phyloP scores from a whole-genome alignment of 805 yeast genomes.

The Maudiozyma pseudohumilis region DNA sequence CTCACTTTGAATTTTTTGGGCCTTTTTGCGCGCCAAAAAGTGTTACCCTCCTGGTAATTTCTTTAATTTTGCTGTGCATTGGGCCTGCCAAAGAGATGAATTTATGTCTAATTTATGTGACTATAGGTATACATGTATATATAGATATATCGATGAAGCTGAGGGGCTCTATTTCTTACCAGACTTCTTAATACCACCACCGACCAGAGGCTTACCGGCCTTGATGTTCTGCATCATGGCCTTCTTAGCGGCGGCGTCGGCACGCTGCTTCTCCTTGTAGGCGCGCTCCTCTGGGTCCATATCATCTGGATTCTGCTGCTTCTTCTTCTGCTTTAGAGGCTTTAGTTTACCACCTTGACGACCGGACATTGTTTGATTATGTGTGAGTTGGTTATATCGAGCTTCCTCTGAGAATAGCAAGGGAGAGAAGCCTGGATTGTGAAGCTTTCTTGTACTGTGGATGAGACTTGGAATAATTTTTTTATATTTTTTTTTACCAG shows the following conservation, averaged over 20 bases:
- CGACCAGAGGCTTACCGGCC: slow-evolving; percentile 83
- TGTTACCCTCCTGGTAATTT: too few relatives aligned
- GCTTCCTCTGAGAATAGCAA: too few relatives aligned
- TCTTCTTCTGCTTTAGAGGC: slow-evolving; percentile 69
- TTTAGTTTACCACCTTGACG: slow-evolving; percentile 97
- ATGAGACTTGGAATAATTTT: too few relatives aligned
- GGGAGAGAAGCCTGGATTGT: too few relatives aligned
- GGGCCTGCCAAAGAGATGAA: too few relatives aligned
- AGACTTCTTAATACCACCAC: slow-evolving; percentile 94
- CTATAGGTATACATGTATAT: background rate
- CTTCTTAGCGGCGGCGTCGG: slow-evolving; percentile 88
- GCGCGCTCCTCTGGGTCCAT: slow-evolving; percentile 83
- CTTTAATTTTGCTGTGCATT: too few relatives aligned
- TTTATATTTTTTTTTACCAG: too few relatives aligned
- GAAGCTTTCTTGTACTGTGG: too few relatives aligned
- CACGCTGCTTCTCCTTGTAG: slow-evolving; percentile 87
- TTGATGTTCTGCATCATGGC: slow-evolving; percentile 80
- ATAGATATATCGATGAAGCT: background rate
- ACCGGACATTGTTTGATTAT: slow-evolving; percentile 82
- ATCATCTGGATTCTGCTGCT: slow-evolving; percentile 44
- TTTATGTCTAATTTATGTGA: too few relatives aligned
- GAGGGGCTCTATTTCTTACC: slow-evolving; percentile 38
- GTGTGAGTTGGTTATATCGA: too few relatives aligned
- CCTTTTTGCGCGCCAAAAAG: too few relatives aligned
- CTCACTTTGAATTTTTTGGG: too few relatives aligned